Evolutionary conservation across 441 rosid species (phyloP).

Genomic region (Gossypium gossypioides): DNA sequence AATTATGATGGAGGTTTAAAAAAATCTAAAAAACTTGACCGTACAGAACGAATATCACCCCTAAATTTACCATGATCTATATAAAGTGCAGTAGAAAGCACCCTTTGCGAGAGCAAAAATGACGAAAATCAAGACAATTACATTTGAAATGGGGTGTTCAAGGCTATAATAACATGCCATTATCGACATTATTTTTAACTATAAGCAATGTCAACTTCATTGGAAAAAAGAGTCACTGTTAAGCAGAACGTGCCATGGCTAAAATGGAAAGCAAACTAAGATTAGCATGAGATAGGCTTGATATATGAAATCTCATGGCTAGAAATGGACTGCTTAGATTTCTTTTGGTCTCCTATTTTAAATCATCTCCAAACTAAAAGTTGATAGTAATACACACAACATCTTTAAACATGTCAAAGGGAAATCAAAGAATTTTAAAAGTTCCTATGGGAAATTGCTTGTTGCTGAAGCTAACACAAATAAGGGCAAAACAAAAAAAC

Average conservation of each 20-base stretch:
- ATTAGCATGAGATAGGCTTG: not conserved
- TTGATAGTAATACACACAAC: not conserved
- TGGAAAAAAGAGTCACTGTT: not conserved
- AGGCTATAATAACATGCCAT: not conserved
- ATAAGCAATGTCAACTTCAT: not conserved
- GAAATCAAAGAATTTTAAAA: not conserved
- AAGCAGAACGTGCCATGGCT: not conserved
- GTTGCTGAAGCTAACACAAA: not conserved
- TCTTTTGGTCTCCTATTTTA: not conserved
- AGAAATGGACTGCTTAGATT: not conserved
- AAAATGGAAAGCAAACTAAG: not conserved
- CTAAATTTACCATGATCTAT: not conserved
- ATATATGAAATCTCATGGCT: not conserved
- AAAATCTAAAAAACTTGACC: no score
- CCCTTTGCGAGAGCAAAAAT: not conserved
- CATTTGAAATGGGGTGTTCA: not conserved
- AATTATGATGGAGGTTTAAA: no score
- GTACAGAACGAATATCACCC: not conserved
- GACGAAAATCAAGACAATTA: not conserved
- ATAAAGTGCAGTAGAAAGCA: not conserved
- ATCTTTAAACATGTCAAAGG: not conserved
- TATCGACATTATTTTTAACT: not conserved
- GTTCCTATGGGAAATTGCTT: not conserved
- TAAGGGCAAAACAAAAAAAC: not conserved
- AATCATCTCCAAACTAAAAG: not conserved